Conservation (phyloP, 257 asterid genomes). For the Salvia miltiorrhiza region DNA sequence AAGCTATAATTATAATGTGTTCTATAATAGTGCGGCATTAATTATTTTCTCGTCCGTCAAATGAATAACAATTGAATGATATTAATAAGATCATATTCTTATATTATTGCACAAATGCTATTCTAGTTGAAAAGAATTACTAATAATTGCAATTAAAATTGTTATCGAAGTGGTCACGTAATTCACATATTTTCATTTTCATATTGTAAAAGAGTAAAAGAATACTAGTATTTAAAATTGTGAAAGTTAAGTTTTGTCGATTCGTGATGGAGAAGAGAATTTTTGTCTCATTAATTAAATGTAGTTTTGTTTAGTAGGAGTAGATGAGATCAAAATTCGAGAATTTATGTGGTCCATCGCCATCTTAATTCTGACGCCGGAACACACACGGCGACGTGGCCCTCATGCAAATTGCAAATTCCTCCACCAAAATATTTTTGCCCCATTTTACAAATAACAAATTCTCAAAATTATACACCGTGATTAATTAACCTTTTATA, state of each 20-base stretch:
- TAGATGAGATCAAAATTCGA: not conserved
- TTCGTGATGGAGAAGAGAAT: not conserved
- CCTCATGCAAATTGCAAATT: constrained; percentile 14
- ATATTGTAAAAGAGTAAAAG: not conserved
- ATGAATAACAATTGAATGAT: too few relatives aligned
- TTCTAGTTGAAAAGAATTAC: not conserved
- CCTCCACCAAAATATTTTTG: too few relatives aligned
- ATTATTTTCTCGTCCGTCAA: too few relatives aligned
- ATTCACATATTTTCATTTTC: too few relatives aligned
- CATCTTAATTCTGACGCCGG: not conserved
- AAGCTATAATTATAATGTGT: too few relatives aligned
- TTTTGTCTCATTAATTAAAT: constrained; percentile 2
- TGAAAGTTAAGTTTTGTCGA: not conserved
- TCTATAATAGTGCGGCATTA: too few relatives aligned
- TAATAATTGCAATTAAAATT: not conserved
- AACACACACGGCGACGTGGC: not conserved
- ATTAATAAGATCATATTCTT: too few relatives aligned
- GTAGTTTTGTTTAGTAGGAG: not conserved
- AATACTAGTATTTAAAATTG: too few relatives aligned
- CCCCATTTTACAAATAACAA: too few relatives aligned
- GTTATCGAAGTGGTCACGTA: not conserved
- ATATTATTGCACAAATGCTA: not conserved
- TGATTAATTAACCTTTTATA: too few relatives aligned
- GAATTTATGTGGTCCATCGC: not conserved
- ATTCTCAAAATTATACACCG: too few relatives aligned